Conservation (phyloP, 352 stramenopile genomes). For the Pythium myriotylum region DNA sequence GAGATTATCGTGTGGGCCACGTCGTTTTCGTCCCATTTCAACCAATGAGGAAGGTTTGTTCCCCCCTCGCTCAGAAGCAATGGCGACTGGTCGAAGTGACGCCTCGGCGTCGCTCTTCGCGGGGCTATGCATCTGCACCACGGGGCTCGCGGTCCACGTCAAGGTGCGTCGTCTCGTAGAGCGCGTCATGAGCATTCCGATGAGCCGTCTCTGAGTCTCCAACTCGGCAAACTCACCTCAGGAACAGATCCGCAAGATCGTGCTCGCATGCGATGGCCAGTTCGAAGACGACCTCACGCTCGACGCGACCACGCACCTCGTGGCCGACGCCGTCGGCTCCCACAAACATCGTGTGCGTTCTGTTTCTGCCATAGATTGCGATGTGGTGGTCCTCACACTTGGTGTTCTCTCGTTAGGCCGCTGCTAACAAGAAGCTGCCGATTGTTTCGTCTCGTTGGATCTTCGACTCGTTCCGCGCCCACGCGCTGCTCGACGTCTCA, state of each 20-base stretch:
- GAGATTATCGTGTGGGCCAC: no score
- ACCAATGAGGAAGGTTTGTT: no score
- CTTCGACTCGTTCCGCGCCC: conserved; percentile 62
- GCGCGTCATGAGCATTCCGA: background rate
- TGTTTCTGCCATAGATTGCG: background rate
- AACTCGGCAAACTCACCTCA: conserved; percentile 17
- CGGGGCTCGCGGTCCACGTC: conserved; percentile 50
- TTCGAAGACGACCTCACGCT: conserved; percentile 63
- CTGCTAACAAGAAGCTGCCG: conserved; percentile 42
- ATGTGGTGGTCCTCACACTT: background rate
- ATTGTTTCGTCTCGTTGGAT: conserved; percentile 62
- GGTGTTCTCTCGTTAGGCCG: no score
- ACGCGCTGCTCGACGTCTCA: conserved; percentile 42
- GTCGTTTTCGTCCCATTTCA: no score
- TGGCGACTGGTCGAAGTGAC: no score
- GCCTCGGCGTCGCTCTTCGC: conserved; percentile 33
- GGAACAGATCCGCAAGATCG: conserved; percentile 76
- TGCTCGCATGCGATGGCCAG: conserved; percentile 52
- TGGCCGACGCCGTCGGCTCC: conserved; percentile 63
- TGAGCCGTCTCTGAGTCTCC: background rate
- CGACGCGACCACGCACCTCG: conserved; percentile 57
- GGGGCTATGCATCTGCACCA: conserved; percentile 57
- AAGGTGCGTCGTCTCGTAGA: conserved; percentile 34
- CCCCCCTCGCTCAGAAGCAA: no score
- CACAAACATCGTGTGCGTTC: conserved; percentile 53